Evolutionary conservation across 495 filamentous ascomycete species (phyloP).

Genomic region (Trichoderma parareesei): DNA sequence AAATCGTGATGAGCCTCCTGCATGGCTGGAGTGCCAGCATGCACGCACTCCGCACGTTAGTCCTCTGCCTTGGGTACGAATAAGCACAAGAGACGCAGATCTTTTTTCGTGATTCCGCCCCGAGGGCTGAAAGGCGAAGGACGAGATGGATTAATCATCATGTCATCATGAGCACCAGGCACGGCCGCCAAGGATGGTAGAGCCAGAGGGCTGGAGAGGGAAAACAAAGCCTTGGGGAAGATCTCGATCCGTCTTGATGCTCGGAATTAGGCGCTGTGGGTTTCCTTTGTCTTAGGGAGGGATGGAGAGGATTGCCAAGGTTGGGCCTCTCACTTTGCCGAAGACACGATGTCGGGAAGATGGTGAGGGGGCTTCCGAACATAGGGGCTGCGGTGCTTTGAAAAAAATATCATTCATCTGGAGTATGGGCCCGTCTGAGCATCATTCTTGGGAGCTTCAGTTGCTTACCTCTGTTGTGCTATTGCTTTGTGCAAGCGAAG

Average conservation of each 20-base stretch:
- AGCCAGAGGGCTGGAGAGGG: neutral
- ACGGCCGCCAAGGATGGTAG: neutral
- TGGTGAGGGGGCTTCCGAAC: too few species aligned
- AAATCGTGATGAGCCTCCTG: neutral
- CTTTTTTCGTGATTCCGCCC: neutral
- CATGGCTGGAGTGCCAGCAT: neutral
- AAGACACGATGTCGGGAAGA: too few species aligned
- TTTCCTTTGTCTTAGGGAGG: neutral
- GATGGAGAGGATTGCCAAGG: too few species aligned
- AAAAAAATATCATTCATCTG: too few species aligned
- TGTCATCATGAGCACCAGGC: neutral
- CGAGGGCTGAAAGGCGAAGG: neutral
- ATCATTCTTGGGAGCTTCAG: too few species aligned
- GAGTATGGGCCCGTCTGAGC: too few species aligned
- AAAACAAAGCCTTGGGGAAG: neutral
- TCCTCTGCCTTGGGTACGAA: neutral
- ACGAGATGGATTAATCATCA: constrained; percentile 1
- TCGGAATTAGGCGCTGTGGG: neutral
- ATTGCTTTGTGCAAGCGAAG: too few species aligned
- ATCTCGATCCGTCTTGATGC: neutral
- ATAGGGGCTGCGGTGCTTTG: too few species aligned
- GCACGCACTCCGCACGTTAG: neutral
- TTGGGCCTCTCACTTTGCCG: too few species aligned
- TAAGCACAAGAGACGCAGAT: neutral
- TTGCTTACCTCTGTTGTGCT: too few species aligned